Base-by-base conservation (phyloP, 2,329 filamentous ascomycete species). In the Colletotrichum falcatum region DNA sequence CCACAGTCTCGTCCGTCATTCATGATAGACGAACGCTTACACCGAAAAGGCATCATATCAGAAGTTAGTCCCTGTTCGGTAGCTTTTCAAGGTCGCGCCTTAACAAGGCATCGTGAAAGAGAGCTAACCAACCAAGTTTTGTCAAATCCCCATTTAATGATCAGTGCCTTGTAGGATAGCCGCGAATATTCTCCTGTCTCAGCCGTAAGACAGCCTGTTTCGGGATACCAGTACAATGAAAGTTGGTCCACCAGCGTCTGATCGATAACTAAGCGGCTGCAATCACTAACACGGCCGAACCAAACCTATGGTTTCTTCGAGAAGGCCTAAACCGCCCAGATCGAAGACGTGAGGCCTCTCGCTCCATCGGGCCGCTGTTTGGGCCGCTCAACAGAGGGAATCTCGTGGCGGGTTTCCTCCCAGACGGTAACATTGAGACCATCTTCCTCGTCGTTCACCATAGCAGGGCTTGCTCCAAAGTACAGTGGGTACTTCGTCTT, bases 401-500 rank as follows among this genome's bases (percentile, higher is more conserved):
- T 60, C 20, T 26, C 33, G 8, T 46, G 20, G 28, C 26, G 20
- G 23, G 35, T n/a, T 28, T 46, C 35, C n/a, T 42, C 11, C 20
- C 44, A 70, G 11, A 16, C 20, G 11, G 44, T 61, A 12, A 66
- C 62, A 16, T 39, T 49, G 16, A 70, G 42, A 11, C 55, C 23
- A 33, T 62, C 54, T 14, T 67, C 44, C 20, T 42, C 48, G 12
- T 53, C 44, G 11, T 42, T 7, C 11, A 53, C 30, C n/a, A 35
- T 53, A 8, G 68, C 68, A 11, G 68, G 68, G 12, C 23, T 68
- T 2, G 68, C 68, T 9, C 68, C 64, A 12, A 71, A 71, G 20
- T 51, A 49, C 7, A 71, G 30, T 3, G 68, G 68, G 39, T 58
- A 59, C 16, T 63, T 37, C 8, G 23, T 44, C 53, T 42, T 56